Evolutionary conservation across 2,329 filamentous ascomycete species (phyloP).

Genomic region (Beauveria asiatica): DNA sequence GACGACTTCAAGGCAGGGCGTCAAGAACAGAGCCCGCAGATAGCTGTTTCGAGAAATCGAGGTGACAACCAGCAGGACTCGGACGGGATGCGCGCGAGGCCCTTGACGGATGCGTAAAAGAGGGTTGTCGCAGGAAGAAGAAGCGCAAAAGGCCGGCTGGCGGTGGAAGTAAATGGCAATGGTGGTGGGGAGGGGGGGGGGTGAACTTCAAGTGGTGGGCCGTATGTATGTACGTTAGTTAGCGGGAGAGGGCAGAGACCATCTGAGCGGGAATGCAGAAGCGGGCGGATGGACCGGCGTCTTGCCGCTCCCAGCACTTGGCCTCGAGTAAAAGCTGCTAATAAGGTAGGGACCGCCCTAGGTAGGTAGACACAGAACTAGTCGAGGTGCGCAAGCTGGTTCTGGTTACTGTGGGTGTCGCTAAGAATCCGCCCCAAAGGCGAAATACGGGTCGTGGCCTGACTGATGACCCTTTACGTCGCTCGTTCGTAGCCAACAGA

Average conservation of each 20-base stretch:
- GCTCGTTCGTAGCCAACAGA: conserved; percentile 6
- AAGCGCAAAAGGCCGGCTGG: conserved; percentile 7
- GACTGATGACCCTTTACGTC: conserved; percentile 2
- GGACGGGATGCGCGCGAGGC: conserved; percentile 3
- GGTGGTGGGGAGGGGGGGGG: conserved; percentile 10
- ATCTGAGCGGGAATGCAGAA: conserved; percentile 27
- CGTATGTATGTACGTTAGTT: conserved; percentile 12
- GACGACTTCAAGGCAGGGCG: not conserved
- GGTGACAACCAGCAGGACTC: not conserved
- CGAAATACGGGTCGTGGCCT: conserved; percentile 11
- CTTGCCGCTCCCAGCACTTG: conserved; percentile 30
- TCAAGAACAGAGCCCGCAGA: not conserved
- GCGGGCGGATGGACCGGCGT: conserved; percentile 29
- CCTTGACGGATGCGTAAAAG: conserved; percentile 11
- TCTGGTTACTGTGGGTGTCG: conserved; percentile 1
- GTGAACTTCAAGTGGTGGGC: conserved; percentile 1
- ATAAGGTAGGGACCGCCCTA: conserved; percentile 10
- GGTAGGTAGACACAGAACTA: conserved; percentile 1
- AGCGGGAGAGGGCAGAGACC: conserved; percentile 22
- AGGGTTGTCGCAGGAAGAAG: conserved; percentile 13
- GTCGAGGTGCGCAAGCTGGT: not conserved
- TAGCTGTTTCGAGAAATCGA: not conserved
- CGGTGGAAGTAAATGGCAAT: conserved; percentile 14
- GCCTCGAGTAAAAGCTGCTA: conserved; percentile 9
- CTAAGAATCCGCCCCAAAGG: conserved; percentile 6